Base-by-base conservation (phyloP, 1,284 basidiomycete genomes). In the Puccinia horiana region DNA sequence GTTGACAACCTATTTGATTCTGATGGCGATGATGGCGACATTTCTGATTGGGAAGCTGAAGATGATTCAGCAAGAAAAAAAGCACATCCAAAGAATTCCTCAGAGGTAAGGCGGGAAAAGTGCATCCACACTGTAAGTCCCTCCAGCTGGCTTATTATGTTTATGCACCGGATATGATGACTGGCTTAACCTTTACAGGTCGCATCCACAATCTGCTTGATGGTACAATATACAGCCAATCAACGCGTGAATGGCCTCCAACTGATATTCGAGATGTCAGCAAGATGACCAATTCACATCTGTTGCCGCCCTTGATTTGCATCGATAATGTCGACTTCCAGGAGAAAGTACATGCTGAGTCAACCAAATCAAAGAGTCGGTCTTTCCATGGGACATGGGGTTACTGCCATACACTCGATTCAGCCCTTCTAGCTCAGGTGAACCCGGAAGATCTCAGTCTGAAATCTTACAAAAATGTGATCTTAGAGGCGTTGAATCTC, bases 281-380 rank as follows among this genome's bases (percentile, higher is more conserved):
- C n/a, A 2, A 18, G 18, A 67, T 37, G 16, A 42, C 9, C 29
- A 9, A 29, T 18, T 9, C 23, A 16, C 1, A 67, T 32, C 9
- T 67, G 16, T 26, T 67, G 3, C 63, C 35, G 63, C 63, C 63
- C 6, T 4, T 67, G 2, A 67, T 67, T 26, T 67, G 32, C 29
- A 67, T 67, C 37, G 63, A 37, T 67, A 67, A 67, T 40, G 32
- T 67, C 5, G 29, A 67, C 32, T 67, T 67, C 32, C 63, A 67
- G 32, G 63, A 67, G 29, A 67, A 23, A 37, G 32, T 67, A 11
- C 63, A 67, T 32, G 9, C n/a, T 18, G 32, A 67, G 16, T 18
- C 14, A 11, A 42, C 63, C 11, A 67, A 14, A 18, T 20, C 16
- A 26, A 67, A 67, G 35, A 67, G 29, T 37, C 29, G 63, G n/a